phyloP scores from a whole-genome alignment of 2,329 filamentous ascomycete genomes.

The Beauveria rudraprayagi region DNA sequence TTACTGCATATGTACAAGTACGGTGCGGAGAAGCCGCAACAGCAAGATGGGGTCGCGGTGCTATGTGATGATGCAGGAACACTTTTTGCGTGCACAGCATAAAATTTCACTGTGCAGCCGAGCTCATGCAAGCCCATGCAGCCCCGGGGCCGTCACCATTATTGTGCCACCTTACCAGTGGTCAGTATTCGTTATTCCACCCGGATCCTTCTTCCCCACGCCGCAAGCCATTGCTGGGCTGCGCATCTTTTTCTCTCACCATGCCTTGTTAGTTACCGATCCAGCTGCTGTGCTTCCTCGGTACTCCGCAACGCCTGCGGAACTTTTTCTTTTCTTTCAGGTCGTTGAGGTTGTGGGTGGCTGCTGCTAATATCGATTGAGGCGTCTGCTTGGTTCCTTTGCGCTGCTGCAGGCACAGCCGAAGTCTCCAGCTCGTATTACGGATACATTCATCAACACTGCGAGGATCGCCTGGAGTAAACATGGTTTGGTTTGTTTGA shows the following conservation, averaged over 20 bases:
- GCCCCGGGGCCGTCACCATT: not conserved
- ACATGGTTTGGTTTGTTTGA: too few species aligned
- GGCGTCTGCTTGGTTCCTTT: not conserved
- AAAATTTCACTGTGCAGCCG: not conserved
- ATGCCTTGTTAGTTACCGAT: not conserved
- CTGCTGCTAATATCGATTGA: not conserved
- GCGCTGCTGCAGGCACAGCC: not conserved
- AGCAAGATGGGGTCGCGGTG: not conserved
- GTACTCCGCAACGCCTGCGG: not conserved
- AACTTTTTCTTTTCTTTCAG: not conserved
- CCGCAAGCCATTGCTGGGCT: not conserved
- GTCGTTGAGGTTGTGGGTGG: not conserved
- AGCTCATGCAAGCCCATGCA: not conserved
- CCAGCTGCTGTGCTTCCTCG: not conserved
- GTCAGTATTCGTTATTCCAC: not conserved
- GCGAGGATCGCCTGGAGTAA: too few species aligned
- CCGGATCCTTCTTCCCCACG: not conserved
- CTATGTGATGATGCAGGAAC: not conserved
- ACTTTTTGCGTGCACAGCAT: not conserved
- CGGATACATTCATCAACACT: too few species aligned
- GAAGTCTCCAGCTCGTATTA: too few species aligned
- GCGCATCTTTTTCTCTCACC: not conserved
- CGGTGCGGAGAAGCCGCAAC: not conserved
- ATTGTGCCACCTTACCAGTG: not conserved
- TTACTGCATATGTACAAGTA: not conserved